Evolutionary conservation across 352 stramenopile genomes (phyloP), one percentile per base, ranked within the genome.

Genomic region (Phytophthora pisi): DNA sequence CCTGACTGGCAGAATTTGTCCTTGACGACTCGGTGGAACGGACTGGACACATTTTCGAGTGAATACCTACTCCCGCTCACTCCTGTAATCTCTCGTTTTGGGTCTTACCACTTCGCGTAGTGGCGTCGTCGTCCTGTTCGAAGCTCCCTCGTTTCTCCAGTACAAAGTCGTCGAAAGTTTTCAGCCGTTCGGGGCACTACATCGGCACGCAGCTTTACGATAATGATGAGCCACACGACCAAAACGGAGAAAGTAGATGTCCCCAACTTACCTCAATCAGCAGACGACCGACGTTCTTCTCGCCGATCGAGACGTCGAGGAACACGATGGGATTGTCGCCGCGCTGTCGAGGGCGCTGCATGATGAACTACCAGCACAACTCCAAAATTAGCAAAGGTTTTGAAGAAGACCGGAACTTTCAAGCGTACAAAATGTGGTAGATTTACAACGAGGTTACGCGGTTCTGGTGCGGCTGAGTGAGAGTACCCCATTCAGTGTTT

Each of bases 91-190:
- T 45, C 6, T 20, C 38, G 38, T 45, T 6, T n/a, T 45, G 38
- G 1, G 8, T 13, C 9, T 6, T 65, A 87, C 81, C 80, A 90
- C 16, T 82, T 71, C 1, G 78, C 65, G 70, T 87, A 82, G 45
- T 83, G 70, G 8, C 80, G 72, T 8, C 78, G 82, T 71, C 70
- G 92, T 74, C 65, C 86, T 38, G 77, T 92, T 70, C 30, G 81
- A 18, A 61, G 7, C n/a, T 77, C 70, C 26, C 54, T 72, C 11
- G 70, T 88, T 79, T 99, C 96, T 62, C 97, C 97, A 0, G 96
- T 99, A 75, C 96, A 99, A 4, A 99, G 77, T 43, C 83, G 88
- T 46, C 97, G 82, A 75, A 99, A 99, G 78, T 99, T 99, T 77
- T 99, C 97, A 11, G 92, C 96, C 0, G 97, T 99, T 42, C 85